A percentile compares a stretch with the other conserved stretches of the same genome.
Evolutionary conservation across 352 stramenopile genomes (phyloP).

Genomic region (Pythium volutum): DNA sequence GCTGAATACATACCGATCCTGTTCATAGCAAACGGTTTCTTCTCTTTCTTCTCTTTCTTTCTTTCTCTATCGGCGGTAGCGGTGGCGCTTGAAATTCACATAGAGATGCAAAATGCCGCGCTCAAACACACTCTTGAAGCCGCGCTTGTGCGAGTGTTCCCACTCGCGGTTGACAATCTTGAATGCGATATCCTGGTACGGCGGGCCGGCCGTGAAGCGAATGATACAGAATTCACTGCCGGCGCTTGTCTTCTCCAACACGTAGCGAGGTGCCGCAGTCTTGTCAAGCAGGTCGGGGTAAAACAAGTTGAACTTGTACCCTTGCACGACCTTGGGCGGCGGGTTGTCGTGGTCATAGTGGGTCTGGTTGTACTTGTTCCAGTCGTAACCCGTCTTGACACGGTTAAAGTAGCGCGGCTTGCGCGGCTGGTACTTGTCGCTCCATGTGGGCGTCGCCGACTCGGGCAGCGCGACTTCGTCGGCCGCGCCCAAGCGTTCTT

Average conservation of each 20-base stretch:
- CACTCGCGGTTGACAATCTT: slow-evolving; percentile 99
- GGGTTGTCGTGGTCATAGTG: slow-evolving; percentile 99
- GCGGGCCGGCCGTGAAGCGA: slow-evolving; percentile 95
- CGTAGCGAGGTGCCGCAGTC: slow-evolving; percentile 93
- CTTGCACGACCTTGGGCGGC: slow-evolving; percentile 99
- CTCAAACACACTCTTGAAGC: slow-evolving; percentile 99
- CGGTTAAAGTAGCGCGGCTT: slow-evolving; percentile 99
- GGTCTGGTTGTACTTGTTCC: slow-evolving; percentile 99
- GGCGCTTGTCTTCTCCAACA: slow-evolving; percentile 89
- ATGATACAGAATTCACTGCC: slow-evolving; percentile 97
- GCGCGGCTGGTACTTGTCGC: slow-evolving; percentile 96
- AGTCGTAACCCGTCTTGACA: slow-evolving; percentile 99
- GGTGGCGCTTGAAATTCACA: slow-evolving; percentile 99
- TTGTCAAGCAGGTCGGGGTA: slow-evolving; percentile 99
- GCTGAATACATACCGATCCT: too few relatives aligned
- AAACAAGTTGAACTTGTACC: slow-evolving; percentile 99
- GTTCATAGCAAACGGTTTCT: background rate
- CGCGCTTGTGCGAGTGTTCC: slow-evolving; percentile 96
- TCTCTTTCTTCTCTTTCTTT: background rate
- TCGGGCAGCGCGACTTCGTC: slow-evolving; percentile 88
- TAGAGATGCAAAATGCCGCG: slow-evolving; percentile 97
- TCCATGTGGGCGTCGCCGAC: slow-evolving; percentile 74
- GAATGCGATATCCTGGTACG: slow-evolving; percentile 99
- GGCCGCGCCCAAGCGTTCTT: slow-evolving; percentile 83
- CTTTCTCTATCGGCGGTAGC: slow-evolving; percentile 91